Percentiles rank a stretch among this genome's conserved stretches.
Evolutionary conservation across 225 moss, liverwort and hornwort genomes (phyloP).

Genomic region (Polytrichum commune): DNA sequence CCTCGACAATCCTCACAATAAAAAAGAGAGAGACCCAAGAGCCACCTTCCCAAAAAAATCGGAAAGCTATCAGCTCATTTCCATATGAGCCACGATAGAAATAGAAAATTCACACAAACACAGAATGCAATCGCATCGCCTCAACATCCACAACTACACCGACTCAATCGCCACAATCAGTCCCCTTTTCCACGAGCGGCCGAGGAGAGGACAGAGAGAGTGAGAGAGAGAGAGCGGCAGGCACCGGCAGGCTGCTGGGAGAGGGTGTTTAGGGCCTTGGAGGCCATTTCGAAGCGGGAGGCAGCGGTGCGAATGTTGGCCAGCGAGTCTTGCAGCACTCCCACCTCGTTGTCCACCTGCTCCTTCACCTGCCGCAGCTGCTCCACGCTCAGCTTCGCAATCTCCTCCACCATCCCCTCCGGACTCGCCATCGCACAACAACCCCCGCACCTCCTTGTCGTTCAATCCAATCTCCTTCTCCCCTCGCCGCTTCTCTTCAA

Average conservation of each 20-base stretch:
- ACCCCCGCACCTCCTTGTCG: background rate
- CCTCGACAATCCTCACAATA: too few species aligned
- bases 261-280: constrained; percentile 72
- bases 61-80: too few species aligned
- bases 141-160: too few species aligned
- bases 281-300: constrained; percentile 91
- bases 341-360: constrained; percentile 80
- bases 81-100: too few species aligned
- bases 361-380: constrained; percentile 92
- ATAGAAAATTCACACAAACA: too few species aligned
- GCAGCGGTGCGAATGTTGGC: constrained; percentile 90
- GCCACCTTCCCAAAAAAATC: too few species aligned
- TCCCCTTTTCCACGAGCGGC: too few species aligned
- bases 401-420: constrained; percentile 75
- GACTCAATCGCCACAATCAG: too few species aligned
- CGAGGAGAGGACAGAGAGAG: background rate
- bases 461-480: background rate
- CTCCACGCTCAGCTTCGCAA: constrained; percentile 85
- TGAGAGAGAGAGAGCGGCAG: background rate
- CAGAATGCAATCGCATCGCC: too few species aligned
- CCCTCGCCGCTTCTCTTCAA: background rate
- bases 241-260: constrained; percentile 65
- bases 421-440: constrained; percentile 52
- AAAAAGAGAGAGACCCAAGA: too few species aligned
- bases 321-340: constrained; percentile 79